Evolutionary conservation across 148 eudicot species (phyloP).

Genomic region (Talinum fruticosum): DNA sequence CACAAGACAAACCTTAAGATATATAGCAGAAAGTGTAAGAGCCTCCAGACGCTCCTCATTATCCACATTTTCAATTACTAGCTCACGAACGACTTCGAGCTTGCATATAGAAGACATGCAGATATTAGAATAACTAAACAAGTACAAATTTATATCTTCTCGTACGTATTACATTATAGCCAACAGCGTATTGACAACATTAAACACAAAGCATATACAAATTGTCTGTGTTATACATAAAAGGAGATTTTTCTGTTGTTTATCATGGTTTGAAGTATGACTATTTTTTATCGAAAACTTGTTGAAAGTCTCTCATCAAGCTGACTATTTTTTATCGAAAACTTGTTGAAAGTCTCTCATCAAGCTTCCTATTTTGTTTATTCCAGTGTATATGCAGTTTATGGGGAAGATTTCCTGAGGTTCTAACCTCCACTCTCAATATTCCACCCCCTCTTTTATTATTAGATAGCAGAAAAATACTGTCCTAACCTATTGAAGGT

Average conservation of each 20-base stretch:
- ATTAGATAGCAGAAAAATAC: neutral
- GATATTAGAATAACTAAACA: constrained; percentile 18
- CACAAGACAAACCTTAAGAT: constrained; percentile 66
- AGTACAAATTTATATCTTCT: neutral
- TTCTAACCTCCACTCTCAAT: neutral
- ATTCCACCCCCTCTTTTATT: neutral
- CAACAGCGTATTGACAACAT: neutral
- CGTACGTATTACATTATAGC: neutral
- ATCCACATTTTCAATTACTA: constrained; percentile 54
- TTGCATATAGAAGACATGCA: constrained; percentile 36
- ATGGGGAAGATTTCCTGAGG: neutral
- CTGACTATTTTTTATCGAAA: neutral
- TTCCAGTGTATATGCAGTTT: neutral
- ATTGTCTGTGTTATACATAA: neutral
- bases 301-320: neutral
- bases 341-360: neutral
- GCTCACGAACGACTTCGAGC: constrained; percentile 95
- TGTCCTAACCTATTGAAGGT: neutral
- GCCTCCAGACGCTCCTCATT: constrained; percentile 67
- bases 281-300: neutral
- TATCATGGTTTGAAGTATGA: neutral
- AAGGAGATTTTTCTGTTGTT: neutral
- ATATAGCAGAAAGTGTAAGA: constrained; percentile 77
- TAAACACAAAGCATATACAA: neutral
- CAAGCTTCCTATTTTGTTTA: neutral